Base-by-base conservation (phyloP, 176 grass and related monocot genomes). In the Otatea glauca region DNA sequence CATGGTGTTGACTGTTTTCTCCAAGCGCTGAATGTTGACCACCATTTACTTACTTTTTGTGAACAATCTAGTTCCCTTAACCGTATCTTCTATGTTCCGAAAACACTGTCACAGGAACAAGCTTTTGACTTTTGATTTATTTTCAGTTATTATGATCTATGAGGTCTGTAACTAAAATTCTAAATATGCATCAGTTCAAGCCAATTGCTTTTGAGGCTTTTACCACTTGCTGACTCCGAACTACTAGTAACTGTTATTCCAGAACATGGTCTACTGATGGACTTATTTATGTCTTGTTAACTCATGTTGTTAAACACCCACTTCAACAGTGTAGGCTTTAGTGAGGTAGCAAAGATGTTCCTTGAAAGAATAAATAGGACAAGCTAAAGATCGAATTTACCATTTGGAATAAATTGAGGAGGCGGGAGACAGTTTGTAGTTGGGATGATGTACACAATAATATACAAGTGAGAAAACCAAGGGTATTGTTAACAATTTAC, bases 101-200 rank as follows among this genome's bases (percentile, higher is more conserved):
- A 38, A 48, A 35, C 1, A 63, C 7, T 55, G 61, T 48, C 13
- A 38, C 47, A 71, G 75, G n/a, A 72, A 65, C 11, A 62, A 38
- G 0, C 29, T 14, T 55, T 66, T 55, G 0, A 61, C 4, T 21
- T 74, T 50, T 39, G 6, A 16, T 48, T 68, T 74, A 1, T n/a
- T n/a, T 80, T 41, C 59, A 68, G 51, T 80, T 83, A 51, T 67
- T 48, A 68, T 63, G 51, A 23, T 16, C 34, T 41, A 64, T 17
- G 5, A 21, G 16, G 17, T 43, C 13, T 81, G 63, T 63, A 76
- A 76, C 77, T 63, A 70, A 76, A 72, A 76, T 39, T 72, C 54
- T 66, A 27, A 75, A 61, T 35, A 72, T 53, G 27, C 13, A 50
- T 41, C 21, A 58, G 35, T 63, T 38, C 25, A 27, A 78, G 5